These are phyloP conservation scores for Galerina sulciceps DNA, from an alignment of 768 basidiomycete species.

Conservation along the genomic window DNA sequence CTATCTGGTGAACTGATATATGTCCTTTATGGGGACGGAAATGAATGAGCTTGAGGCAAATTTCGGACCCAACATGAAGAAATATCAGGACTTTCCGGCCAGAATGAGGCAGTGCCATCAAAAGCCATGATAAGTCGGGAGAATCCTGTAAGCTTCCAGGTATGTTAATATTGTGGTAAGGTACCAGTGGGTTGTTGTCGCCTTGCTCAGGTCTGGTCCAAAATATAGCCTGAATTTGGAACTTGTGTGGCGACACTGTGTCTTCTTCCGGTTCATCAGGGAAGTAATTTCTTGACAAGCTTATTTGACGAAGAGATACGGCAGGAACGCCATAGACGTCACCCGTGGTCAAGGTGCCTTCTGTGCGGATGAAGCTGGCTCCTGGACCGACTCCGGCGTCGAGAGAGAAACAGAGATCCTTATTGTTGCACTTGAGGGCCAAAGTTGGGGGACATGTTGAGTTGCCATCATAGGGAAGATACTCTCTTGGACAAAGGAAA, in stretches of 20 bases:
- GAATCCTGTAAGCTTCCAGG: constrained; percentile 14
- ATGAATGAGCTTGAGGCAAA: constrained; percentile 17
- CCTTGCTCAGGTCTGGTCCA: constrained; percentile 12
- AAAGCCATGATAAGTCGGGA: constrained; percentile 19
- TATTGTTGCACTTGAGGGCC: constrained; percentile 1
- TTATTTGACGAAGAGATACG: constrained; percentile 20
- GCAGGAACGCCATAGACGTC: constrained; percentile 22
- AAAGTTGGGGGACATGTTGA: constrained; percentile 12
- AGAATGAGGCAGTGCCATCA: constrained; percentile 22
- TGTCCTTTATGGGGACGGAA: constrained; percentile 13
- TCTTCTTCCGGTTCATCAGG: neutral
- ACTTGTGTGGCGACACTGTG: neutral
- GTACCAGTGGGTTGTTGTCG: neutral
- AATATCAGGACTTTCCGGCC: constrained; percentile 22
- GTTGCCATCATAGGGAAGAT: constrained; percentile 24
- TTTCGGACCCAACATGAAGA: neutral
- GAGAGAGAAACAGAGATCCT: neutral
- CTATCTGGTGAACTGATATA: constrained; percentile 19
- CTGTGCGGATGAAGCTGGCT: constrained; percentile 1
- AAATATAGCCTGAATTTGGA: constrained; percentile 19
- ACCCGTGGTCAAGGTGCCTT: constrained; percentile 25
- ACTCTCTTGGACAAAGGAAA: constrained; percentile 18
- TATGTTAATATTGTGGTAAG: constrained; percentile 9
- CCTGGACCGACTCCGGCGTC: neutral
- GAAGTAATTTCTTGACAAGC: neutral